A percentile compares a stretch with the other conserved stretches of the same genome.
These are phyloP conservation scores for Capsicum baccatum DNA, from an alignment of 257 asterid genomes.

Conservation along the genomic window DNA sequence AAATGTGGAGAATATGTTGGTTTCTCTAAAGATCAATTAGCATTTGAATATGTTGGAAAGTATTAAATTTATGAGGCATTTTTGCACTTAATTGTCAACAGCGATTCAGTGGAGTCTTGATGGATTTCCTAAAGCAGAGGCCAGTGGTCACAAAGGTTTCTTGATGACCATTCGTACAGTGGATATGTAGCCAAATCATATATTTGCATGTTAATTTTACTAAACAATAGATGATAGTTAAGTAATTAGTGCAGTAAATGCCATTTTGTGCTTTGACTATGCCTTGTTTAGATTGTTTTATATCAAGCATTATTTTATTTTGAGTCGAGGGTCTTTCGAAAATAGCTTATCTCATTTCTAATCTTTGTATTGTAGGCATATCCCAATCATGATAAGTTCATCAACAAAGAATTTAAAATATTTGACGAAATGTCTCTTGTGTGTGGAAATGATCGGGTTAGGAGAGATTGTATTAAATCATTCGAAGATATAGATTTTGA, in stretches of 20 bases:
- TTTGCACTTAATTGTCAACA: not conserved
- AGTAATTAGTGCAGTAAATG: not conserved
- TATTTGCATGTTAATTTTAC: not conserved
- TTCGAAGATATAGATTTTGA: too few relatives aligned
- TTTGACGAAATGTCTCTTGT: too few relatives aligned
- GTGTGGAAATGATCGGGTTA: too few relatives aligned
- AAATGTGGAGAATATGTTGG: not conserved
- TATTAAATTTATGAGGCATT: not conserved
- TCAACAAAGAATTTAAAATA: too few relatives aligned
- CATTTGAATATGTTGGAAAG: not conserved
- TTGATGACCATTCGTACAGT: not conserved
- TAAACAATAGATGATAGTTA: not conserved
- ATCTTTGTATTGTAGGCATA: too few relatives aligned
- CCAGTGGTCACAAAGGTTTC: conserved; percentile 16
- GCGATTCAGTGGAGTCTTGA: not conserved
- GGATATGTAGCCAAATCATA: not conserved
- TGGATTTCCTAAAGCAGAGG: conserved; percentile 6
- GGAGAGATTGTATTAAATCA: too few relatives aligned
- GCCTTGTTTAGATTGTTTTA: too few relatives aligned
- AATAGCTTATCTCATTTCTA: too few relatives aligned
- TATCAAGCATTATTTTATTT: too few relatives aligned
- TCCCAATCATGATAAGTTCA: too few relatives aligned
- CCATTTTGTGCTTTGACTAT: not conserved
- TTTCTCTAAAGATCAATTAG: not conserved
- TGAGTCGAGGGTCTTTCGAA: too few relatives aligned